phyloP scores from a whole-genome alignment of 371 early-diverging fungal genomes.

The Globomyces sp. region DNA sequence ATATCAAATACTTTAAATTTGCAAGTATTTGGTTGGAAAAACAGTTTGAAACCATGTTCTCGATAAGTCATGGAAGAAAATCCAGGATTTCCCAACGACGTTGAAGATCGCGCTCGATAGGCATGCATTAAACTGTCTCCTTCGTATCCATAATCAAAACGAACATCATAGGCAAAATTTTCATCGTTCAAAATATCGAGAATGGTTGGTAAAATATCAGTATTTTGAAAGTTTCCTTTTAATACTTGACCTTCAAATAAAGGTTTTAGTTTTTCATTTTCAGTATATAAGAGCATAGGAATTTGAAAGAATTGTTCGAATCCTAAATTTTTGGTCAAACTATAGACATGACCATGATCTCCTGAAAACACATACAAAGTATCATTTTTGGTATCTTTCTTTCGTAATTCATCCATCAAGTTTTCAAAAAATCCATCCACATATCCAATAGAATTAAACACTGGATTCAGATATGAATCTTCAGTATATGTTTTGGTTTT shows the following conservation, averaged over 20 bases:
- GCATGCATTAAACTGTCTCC: background rate
- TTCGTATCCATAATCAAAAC: slow-evolving; percentile 3
- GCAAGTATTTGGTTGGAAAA: background rate
- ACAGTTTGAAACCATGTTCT: background rate
- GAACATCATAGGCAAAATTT: background rate
- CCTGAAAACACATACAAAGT: background rate
- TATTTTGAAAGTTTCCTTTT: background rate
- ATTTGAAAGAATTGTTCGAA: no score
- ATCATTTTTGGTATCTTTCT: slow-evolving; percentile 3
- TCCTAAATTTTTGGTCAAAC: no score
- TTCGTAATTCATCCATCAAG: background rate
- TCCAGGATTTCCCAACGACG: background rate
- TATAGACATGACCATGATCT: slow-evolving; percentile 1
- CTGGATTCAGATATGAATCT: background rate
- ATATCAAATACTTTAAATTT: no score
- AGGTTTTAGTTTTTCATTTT: slow-evolving; percentile 10
- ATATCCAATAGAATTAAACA: background rate
- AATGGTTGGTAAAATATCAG: slow-evolving; percentile 1
- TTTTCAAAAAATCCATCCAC: background rate
- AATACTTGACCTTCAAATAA: background rate
- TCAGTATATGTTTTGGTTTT: background rate
- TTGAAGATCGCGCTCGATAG: no score
- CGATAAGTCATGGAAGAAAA: background rate
- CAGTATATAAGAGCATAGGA: slow-evolving; percentile 5
- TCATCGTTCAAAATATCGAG: slow-evolving; percentile 8